Evolutionary conservation across 228 moss, liverwort and hornwort genomes (phyloP).

Genomic region (Sphagnum magellanicum): DNA sequence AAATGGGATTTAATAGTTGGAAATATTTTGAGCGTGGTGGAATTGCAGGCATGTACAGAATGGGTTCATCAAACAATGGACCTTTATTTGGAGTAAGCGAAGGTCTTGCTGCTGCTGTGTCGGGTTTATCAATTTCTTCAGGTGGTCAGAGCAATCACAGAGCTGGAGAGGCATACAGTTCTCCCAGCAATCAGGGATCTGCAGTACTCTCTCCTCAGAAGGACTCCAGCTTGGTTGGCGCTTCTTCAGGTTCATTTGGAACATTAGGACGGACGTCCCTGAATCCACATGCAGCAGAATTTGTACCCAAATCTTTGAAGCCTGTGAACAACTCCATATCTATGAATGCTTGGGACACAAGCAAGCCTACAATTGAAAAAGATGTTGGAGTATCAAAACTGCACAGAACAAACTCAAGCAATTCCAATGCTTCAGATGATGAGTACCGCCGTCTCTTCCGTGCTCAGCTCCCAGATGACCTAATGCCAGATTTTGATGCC

Average conservation of each 20-base stretch:
- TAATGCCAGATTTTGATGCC: conserved; percentile 50
- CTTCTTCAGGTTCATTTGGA: conserved; percentile 13
- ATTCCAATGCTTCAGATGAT: conserved; percentile 52
- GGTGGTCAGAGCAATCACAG: conserved; percentile 13
- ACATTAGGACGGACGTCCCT: conserved; percentile 27
- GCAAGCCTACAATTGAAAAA: conserved; percentile 14
- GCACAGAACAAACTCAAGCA: conserved; percentile 48
- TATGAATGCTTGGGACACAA: conserved; percentile 11
- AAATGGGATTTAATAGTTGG: conserved; percentile 39
- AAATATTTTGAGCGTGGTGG: conserved; percentile 17
- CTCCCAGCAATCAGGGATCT: conserved; percentile 10
- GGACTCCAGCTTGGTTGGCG: conserved; percentile 10
- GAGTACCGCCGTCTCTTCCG: conserved; percentile 50
- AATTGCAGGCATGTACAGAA: conserved; percentile 3
- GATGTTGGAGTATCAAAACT: conserved; percentile 23
- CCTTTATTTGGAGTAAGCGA: conserved; percentile 15
- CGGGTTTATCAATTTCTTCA: conserved; percentile 10
- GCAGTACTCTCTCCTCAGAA: conserved; percentile 10
- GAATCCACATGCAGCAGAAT: conserved; percentile 56
- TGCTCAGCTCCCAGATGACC: conserved; percentile 57
- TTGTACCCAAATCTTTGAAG: conserved; percentile 38
- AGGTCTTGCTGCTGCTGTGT: conserved; percentile 22
- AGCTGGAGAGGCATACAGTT: conserved; percentile 4
- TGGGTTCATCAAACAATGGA: conserved; percentile 32
- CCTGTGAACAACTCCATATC: conserved; percentile 5